phyloP scores from a whole-genome alignment of 2,329 filamentous ascomycete species.

The Fusarium udum region DNA sequence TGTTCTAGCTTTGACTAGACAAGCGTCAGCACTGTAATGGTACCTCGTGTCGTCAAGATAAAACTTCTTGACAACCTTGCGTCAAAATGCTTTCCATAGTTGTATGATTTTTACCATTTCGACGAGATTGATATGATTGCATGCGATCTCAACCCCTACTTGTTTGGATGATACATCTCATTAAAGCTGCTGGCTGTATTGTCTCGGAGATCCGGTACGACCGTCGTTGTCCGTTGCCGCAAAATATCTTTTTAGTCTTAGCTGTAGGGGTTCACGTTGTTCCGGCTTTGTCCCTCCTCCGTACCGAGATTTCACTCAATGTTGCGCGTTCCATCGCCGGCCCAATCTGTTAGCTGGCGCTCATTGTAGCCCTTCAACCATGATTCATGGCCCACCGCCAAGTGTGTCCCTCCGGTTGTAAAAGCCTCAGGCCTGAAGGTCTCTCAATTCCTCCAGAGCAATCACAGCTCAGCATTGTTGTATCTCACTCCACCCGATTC shows the following conservation, averaged over 20 bases:
- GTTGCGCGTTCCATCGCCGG: slow-evolving; percentile 43
- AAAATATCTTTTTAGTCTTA: slow-evolving; percentile 30
- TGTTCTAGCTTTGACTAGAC: slow-evolving; percentile 16
- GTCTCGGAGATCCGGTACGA: slow-evolving; percentile 41
- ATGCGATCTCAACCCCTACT: neutral
- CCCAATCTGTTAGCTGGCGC: slow-evolving; percentile 37
- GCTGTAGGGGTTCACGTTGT: slow-evolving; percentile 36
- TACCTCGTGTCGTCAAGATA: slow-evolving; percentile 1
- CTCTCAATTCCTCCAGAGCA: slow-evolving; percentile 40
- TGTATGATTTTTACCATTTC: neutral
- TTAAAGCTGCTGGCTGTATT: neutral
- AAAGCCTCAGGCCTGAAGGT: slow-evolving; percentile 48
- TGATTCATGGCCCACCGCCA: slow-evolving; percentile 50
- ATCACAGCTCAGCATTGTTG: slow-evolving; percentile 43
- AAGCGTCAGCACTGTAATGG: slow-evolving; percentile 3
- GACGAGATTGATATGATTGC: neutral
- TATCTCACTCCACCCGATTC: slow-evolving; percentile 48
- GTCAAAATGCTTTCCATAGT: neutral
- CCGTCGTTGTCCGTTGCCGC: slow-evolving; percentile 41
- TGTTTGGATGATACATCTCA: neutral
- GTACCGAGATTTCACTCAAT: slow-evolving; percentile 43
- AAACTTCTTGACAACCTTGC: neutral
- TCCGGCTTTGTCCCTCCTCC: slow-evolving; percentile 41
- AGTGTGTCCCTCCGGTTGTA: slow-evolving; percentile 44
- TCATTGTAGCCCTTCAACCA: slow-evolving; percentile 41